Evolutionary conservation across 202 grass and related monocot species (phyloP).

Genomic region (Brachypodium distachyon): DNA sequence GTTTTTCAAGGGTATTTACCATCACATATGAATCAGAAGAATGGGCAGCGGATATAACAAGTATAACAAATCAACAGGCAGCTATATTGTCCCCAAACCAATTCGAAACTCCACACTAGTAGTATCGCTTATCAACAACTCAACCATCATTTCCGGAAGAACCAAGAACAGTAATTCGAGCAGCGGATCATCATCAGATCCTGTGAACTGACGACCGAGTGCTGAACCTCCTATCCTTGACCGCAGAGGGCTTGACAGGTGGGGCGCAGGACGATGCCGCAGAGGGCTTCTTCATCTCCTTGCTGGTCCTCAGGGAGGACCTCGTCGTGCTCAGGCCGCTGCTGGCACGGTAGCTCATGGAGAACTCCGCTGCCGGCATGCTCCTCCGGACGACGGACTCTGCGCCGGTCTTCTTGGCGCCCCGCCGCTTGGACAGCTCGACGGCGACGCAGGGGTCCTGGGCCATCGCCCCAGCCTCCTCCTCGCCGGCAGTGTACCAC

Average conservation of each 20-base stretch:
- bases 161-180: neutral
- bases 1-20: too few species aligned
- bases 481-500: conserved; percentile 33
- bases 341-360: conserved; percentile 8
- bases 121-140: conserved; percentile 11
- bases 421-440: conserved; percentile 60
- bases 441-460: conserved; percentile 66
- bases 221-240: conserved; percentile 26
- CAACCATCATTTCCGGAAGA: neutral
- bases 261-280: neutral
- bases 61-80: neutral
- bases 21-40: too few species aligned
- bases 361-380: conserved; percentile 25
- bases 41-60: too few species aligned
- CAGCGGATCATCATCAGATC: conserved; percentile 24
- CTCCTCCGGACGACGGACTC: conserved; percentile 46
- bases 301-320: conserved; percentile 53
- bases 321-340: conserved; percentile 17
- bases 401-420: conserved; percentile 37
- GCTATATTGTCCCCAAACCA: neutral
- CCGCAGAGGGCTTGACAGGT: neutral
- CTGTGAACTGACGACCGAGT: conserved; percentile 35
- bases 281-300: conserved; percentile 67
- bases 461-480: conserved; percentile 32
- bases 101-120: neutral